Evolutionary conservation across 129 eudicot genomes (phyloP), one percentile per base, ranked within the genome.

Genomic region (Ambrosia trifida): DNA sequence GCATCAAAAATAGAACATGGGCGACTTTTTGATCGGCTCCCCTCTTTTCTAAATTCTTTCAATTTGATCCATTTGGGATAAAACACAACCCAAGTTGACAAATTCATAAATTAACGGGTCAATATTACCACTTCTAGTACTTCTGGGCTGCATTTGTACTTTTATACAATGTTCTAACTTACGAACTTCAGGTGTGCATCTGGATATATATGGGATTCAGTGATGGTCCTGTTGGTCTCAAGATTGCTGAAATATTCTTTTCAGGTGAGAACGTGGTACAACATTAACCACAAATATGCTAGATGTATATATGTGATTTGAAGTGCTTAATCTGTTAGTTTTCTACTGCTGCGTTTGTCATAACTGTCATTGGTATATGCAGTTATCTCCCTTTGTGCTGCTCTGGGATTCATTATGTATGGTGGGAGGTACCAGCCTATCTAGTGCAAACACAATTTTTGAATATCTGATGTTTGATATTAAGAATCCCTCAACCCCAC

Each of bases 361-460:
- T 59, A 8, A 13, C 40, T 30, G 32, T 72, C 17, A 7, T 72
- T 28, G 57, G 35, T 84, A 45, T 79, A 51, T 86, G 85, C 85
- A 89, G 96, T 80, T 66, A 68, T 78, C 75, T 89, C 93, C 1
- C 82, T 84, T 49, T 61, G 57, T 72, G 96, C 96, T 67, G 96
- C 93, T 41, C 65, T 89, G 16, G 96, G 93, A 7, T 89, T 89
- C 75, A 66, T 89, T 83, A 76, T 89, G 60, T 89, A 86, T 64
- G 96, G 96, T 45, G 90, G 90, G 68, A 89, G 96, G 96, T 86
- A 80, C 43, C 4, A 12, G 18, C 30, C 18, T 24, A 50, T 46
- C 14, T 40, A 46, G 33, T 12, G 35, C 60, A 56, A 66, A 44
- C 12, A 68, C 18, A 47, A 16, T 11, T 36, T 63, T 2, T 46